A percentile compares a stretch with the other conserved stretches of the same genome.
phyloP scores from a whole-genome alignment of 2,329 filamentous ascomycete species.

The Huntiella bhutanensis region DNA sequence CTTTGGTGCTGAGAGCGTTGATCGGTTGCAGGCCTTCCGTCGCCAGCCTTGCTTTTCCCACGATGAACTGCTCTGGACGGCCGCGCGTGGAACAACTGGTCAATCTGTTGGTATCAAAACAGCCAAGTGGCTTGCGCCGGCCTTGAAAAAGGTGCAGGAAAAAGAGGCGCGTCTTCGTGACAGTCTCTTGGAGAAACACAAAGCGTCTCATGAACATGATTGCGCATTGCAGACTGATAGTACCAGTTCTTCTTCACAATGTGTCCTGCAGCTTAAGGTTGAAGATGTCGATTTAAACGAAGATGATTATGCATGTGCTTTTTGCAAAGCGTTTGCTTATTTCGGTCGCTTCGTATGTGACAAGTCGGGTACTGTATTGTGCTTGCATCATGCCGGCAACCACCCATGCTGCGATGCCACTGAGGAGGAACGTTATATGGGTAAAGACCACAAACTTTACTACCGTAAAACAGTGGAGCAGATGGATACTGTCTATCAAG shows the following conservation, averaged over 20 bases:
- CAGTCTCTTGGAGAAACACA: conserved; percentile 48
- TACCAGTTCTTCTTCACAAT: conserved; percentile 20
- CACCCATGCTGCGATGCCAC: conserved; percentile 61
- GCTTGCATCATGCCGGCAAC: conserved; percentile 61
- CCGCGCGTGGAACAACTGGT: conserved; percentile 57
- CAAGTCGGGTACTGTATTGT: conserved; percentile 63
- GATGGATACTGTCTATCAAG: conserved; percentile 48
- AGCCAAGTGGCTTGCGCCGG: conserved; percentile 85
- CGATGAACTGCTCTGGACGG: conserved; percentile 82
- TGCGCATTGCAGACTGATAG: conserved; percentile 26
- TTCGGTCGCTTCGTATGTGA: conserved; percentile 78
- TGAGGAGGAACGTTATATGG: conserved; percentile 47
- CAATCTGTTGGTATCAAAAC: conserved; percentile 56
- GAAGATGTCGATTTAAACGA: conserved; percentile 64
- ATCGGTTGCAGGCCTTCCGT: conserved; percentile 69
- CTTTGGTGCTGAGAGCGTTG: conserved; percentile 69
- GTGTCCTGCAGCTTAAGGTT: conserved; percentile 41
- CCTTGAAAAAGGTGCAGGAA: conserved; percentile 57
- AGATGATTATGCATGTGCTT: conserved; percentile 78
- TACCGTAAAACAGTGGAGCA: conserved; percentile 60
- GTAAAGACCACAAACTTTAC: conserved; percentile 52
- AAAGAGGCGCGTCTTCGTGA: conserved; percentile 53
- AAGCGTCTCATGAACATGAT: conserved; percentile 31
- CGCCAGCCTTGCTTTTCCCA: conserved; percentile 94
- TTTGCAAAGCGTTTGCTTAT: conserved; percentile 85